Evolutionary conservation across 768 basidiomycete species (phyloP).

Genomic region (Boletus sp.): DNA sequence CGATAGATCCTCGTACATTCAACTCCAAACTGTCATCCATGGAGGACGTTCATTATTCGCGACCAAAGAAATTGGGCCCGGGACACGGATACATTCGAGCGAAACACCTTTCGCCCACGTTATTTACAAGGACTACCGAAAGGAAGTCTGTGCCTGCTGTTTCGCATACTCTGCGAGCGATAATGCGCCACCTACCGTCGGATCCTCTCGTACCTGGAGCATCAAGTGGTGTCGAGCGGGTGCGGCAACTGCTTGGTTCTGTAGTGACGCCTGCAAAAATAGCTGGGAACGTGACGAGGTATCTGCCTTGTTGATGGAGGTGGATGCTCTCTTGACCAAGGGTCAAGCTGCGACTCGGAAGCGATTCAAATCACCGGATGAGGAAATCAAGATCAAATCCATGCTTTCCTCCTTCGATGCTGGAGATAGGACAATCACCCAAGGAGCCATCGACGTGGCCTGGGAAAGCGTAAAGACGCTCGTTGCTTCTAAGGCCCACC

Average conservation of each 20-base stretch:
- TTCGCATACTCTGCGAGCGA: constrained; percentile 52
- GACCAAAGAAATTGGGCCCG: constrained; percentile 38
- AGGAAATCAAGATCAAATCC: constrained; percentile 21
- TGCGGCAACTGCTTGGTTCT: constrained; percentile 55
- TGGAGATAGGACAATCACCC: constrained; percentile 31
- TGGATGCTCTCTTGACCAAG: constrained; percentile 39
- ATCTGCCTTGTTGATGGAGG: constrained; percentile 31
- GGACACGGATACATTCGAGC: constrained; percentile 44
- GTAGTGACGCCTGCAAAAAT: constrained; percentile 46
- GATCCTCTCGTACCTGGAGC: constrained; percentile 42
- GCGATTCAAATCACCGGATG: constrained; percentile 24
- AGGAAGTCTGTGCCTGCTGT: constrained; percentile 66
- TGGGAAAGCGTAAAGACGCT: constrained; percentile 46
- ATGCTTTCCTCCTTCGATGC: constrained; percentile 14
- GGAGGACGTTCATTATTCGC: constrained; percentile 58
- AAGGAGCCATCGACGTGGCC: constrained; percentile 40
- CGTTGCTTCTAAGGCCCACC: constrained; percentile 20
- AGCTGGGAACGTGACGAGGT: constrained; percentile 40
- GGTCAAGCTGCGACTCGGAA: constrained; percentile 29
- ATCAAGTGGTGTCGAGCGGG: constrained; percentile 33
- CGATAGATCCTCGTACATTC: constrained; percentile 13
- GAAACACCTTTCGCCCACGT: constrained; percentile 54
- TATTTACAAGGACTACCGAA: constrained; percentile 60
- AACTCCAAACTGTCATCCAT: constrained; percentile 37
- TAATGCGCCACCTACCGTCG: constrained; percentile 13